Evolutionary conservation across 2,329 filamentous ascomycete genomes (phyloP).

Genomic region (Aureobasidium sp.): DNA sequence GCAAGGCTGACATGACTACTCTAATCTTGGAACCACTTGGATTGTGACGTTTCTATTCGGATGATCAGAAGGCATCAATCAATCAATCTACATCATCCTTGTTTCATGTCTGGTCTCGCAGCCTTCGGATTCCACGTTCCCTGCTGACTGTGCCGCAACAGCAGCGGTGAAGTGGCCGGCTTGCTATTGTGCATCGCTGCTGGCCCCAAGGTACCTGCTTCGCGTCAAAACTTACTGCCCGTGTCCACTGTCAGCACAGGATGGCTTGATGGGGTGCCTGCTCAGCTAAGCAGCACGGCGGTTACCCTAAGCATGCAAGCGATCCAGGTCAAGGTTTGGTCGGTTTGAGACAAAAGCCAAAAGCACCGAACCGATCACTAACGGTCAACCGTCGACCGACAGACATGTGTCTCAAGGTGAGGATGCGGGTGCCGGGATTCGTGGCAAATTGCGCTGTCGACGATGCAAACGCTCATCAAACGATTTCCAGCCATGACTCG

Average conservation of each 20-base stretch:
- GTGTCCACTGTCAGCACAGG: conserved; percentile 9
- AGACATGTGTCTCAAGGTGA: conserved; percentile 14
- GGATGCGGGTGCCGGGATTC: not conserved
- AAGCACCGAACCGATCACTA: conserved; percentile 11
- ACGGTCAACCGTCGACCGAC: conserved; percentile 6
- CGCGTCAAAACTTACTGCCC: not conserved
- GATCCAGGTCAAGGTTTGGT: conserved; percentile 14
- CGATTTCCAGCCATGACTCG: conserved; percentile 9
- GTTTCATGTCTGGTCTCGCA: conserved; percentile 12
- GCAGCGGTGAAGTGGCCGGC: not conserved
- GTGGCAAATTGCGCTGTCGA: conserved; percentile 15
- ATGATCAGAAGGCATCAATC: conserved; percentile 6
- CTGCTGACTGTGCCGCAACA: conserved; percentile 8
- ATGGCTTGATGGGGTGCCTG: not conserved
- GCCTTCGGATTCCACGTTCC: conserved; percentile 4
- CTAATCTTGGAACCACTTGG: conserved; percentile 13
- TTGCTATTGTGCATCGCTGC: not conserved
- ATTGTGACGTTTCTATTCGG: conserved; percentile 11
- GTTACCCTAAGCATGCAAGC: conserved; percentile 8
- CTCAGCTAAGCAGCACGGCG: conserved; percentile 11
- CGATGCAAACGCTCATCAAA: conserved; percentile 11
- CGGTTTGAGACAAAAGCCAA: conserved; percentile 11
- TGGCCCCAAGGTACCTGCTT: not conserved
- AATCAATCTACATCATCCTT: conserved; percentile 8
- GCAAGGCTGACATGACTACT: conserved; percentile 13